These are phyloP conservation scores for Naegleria fowleri DNA, from an alignment of 208 protist species.

Conservation along the genomic window DNA sequence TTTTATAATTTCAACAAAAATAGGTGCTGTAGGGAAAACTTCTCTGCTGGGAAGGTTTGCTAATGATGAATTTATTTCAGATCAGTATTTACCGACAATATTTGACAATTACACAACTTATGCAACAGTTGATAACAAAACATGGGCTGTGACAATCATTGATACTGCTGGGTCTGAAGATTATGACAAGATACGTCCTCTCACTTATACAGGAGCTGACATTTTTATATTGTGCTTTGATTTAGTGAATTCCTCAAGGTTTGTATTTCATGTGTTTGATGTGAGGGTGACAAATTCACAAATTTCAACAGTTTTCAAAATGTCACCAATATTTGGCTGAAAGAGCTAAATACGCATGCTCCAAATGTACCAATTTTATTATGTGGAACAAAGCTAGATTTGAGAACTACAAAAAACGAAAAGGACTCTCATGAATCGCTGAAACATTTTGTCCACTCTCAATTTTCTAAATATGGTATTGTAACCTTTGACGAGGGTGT, in stretches of 20 bases:
- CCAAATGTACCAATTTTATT: constrained; percentile 40
- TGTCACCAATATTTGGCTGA: constrained; percentile 39
- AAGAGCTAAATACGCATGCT: constrained; percentile 61
- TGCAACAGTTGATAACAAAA: background rate
- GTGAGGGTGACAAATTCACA: no score
- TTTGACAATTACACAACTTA: constrained; percentile 24
- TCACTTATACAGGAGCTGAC: constrained; percentile 9
- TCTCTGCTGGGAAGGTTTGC: background rate
- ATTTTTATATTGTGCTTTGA: constrained; percentile 16
- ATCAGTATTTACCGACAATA: constrained; percentile 15
- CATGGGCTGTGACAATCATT: background rate
- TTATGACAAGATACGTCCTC: constrained; percentile 25
- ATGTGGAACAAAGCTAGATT: constrained; percentile 21
- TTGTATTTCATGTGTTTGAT: no score
- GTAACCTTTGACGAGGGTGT: background rate
- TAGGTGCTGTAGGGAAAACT: constrained; percentile 1
- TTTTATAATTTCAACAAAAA: background rate
- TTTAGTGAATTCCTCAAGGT: background rate
- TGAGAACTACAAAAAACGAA: background rate
- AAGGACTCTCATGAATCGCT: background rate
- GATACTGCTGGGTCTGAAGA: constrained; percentile 30
- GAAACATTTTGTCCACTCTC: background rate
- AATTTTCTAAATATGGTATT: background rate
- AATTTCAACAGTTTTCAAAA: background rate
- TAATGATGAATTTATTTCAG: background rate